Evolutionary conservation across 768 basidiomycete genomes (phyloP).

Genomic region (Boletales sp.): DNA sequence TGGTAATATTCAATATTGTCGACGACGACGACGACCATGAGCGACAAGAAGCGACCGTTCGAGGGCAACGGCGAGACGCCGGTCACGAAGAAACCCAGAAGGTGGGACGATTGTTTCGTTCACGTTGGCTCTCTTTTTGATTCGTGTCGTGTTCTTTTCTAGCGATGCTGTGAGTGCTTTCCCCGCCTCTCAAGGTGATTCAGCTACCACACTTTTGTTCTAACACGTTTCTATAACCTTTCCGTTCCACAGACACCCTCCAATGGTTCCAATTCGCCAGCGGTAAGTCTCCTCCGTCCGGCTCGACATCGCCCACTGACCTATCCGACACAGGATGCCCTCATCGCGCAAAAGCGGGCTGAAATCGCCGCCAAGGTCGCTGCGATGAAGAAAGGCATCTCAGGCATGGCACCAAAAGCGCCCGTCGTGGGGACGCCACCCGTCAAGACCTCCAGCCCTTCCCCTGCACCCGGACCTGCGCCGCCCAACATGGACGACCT

Average conservation of each 20-base stretch:
- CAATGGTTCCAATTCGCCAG: slow-evolving; percentile 41
- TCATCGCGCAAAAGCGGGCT: slow-evolving; percentile 80
- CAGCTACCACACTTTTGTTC: slow-evolving; percentile 43
- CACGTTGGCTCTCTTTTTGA: slow-evolving; percentile 2
- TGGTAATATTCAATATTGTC: neutral
- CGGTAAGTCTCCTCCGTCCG: slow-evolving; percentile 37
- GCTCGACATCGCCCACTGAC: slow-evolving; percentile 2
- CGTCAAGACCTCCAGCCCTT: slow-evolving; percentile 27
- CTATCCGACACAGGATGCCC: slow-evolving; percentile 52
- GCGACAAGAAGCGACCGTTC: slow-evolving; percentile 60
- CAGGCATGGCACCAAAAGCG: slow-evolving; percentile 30
- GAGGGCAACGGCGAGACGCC: slow-evolving; percentile 51
- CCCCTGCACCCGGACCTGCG: slow-evolving; percentile 39
- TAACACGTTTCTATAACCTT: slow-evolving; percentile 70
- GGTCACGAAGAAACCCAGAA: slow-evolving; percentile 61
- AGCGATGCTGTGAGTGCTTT: slow-evolving; percentile 66
- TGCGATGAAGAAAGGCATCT: slow-evolving; percentile 53
- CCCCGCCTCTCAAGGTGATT: slow-evolving; percentile 66
- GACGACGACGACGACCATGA: slow-evolving; percentile 40
- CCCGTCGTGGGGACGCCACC: slow-evolving; percentile 21
- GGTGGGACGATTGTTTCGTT: slow-evolving; percentile 36
- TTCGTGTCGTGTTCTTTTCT: slow-evolving; percentile 19
- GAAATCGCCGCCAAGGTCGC: slow-evolving; percentile 86
- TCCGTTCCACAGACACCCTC: slow-evolving; percentile 46
- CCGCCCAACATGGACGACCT: slow-evolving; percentile 57